A percentile compares a stretch with the other conserved stretches of the same genome.
phyloP scores from a whole-genome alignment of 306 rosid species.

The Clitoria ternatea region DNA sequence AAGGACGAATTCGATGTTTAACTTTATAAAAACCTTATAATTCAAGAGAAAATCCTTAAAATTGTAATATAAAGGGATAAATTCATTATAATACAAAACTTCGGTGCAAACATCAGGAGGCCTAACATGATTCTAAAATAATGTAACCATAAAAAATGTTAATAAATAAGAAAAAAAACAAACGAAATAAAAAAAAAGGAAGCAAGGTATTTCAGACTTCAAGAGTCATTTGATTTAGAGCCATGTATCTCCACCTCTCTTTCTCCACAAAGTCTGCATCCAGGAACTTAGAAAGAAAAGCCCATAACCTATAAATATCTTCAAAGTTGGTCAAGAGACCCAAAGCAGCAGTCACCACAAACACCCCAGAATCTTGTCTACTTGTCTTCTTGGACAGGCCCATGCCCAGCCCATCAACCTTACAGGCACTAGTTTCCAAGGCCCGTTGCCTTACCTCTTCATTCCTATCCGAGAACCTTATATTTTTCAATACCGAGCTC shows the following conservation, averaged over 20 bases:
- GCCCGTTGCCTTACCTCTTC: constrained; percentile 42
- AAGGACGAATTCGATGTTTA: no score
- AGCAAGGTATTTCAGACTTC: constrained; percentile 43
- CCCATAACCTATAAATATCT: constrained; percentile 71
- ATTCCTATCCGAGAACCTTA: constrained; percentile 42
- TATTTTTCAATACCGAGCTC: constrained; percentile 37
- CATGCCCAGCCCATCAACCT: constrained; percentile 16
- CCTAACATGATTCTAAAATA: not conserved
- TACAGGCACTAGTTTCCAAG: constrained; percentile 30
- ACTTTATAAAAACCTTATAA: no score
- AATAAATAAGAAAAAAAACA: not conserved
- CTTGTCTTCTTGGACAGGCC: constrained; percentile 8
- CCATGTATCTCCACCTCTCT: constrained; percentile 87
- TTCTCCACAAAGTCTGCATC: constrained; percentile 93
- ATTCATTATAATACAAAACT: not conserved
- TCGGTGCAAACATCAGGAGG: not conserved
- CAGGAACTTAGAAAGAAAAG: constrained; percentile 64
- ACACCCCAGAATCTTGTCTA: constrained; percentile 22
- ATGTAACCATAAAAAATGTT: not conserved
- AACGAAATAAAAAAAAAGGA: not conserved
- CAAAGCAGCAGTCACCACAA: constrained; percentile 46
- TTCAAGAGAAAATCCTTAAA: no score
- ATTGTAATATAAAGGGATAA: no score
- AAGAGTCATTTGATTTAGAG: constrained; percentile 66
- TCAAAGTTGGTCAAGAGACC: constrained; percentile 75